Evolutionary conservation across 2,329 filamentous ascomycete genomes (phyloP), one percentile per base, ranked within the genome.

Genomic region (Cryphonectria parasitica): DNA sequence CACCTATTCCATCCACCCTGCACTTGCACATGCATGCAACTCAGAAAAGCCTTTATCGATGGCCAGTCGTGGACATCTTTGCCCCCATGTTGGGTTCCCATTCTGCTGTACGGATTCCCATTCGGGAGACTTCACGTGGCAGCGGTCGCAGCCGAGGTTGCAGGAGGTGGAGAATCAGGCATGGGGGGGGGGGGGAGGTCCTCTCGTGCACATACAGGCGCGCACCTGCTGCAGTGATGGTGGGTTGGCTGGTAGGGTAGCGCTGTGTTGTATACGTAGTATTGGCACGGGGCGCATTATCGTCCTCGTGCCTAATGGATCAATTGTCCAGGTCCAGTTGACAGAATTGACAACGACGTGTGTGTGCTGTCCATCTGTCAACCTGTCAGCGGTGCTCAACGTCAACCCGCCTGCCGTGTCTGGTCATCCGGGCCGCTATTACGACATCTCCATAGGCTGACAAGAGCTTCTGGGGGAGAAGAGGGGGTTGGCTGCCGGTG

Each of bases 341-440:
- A 45, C 43, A 5, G 2, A 22, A 39, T 11, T 39, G 36, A 49
- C 45, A 8, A n/a, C 45, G 45, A 45, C 43, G 4, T 45, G 43
- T 45, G 5, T 56, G 54, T 31, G 15, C 25, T 58, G 54, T 58
- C 54, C 13, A 34, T 28, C 28, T 58, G 54, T 58, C 54, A 58
- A 31, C 54, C 15, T 31, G 25, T 28, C 45, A 49, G 45, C 45
- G 19, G 45, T 49, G 45, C 17, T 31, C 25, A 56, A 56, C n/a
- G 43, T 64, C 63, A 25, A 64, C 36, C 36, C 41, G 63, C 63
- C 63, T 64, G 63, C 63, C 63, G 63, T 64, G 63, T 64, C 63
- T 64, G 63, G 63, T 64, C 41, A 34, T 22, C 63, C 63, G 63
- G 63, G 63, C 63, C 63, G 63, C 63, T n/a, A 64, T 64, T 25